Evolutionary conservation across 257 asterid genomes (phyloP).

Genomic region (Fraxinus excelsior): DNA sequence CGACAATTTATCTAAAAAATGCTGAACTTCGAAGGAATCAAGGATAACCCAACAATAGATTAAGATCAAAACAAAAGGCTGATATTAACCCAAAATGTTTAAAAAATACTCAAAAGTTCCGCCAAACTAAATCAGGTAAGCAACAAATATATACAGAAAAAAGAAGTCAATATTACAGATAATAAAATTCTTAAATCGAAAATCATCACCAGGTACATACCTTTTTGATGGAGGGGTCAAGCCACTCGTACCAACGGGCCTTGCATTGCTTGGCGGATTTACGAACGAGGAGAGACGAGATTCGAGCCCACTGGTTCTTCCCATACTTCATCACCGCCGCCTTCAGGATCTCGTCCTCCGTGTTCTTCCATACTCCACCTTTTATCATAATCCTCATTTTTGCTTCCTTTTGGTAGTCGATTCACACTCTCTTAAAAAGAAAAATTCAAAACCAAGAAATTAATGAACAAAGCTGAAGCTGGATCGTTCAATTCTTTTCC

Average conservation of each 20-base stretch:
- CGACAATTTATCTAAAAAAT: background rate
- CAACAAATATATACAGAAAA: background rate
- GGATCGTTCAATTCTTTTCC: background rate
- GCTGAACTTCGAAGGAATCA: background rate
- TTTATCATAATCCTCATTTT: constrained; percentile 97
- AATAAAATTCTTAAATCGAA: background rate
- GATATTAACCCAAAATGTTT: background rate
- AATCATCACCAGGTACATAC: constrained; percentile 24
- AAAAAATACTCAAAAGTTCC: background rate
- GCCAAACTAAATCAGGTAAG: background rate
- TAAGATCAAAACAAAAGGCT: background rate
- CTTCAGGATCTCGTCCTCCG: constrained; percentile 94
- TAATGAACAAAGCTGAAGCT: background rate
- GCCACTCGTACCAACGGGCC: constrained; percentile 99
- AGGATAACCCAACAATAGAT: background rate
- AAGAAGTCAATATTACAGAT: background rate
- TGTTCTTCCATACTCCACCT: constrained; percentile 99
- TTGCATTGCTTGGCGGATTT: constrained; percentile 99
- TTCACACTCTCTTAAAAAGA: background rate
- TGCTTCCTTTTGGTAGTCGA: constrained; percentile 12
- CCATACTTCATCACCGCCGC: constrained; percentile 99
- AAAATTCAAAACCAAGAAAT: background rate
- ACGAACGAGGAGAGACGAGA: constrained; percentile 90
- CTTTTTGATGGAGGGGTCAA: constrained; percentile 95
- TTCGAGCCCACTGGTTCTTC: constrained; percentile 98